Base-by-base conservation (phyloP, 2,329 filamentous ascomycete genomes). In the Alternaria brassicicola region DNA sequence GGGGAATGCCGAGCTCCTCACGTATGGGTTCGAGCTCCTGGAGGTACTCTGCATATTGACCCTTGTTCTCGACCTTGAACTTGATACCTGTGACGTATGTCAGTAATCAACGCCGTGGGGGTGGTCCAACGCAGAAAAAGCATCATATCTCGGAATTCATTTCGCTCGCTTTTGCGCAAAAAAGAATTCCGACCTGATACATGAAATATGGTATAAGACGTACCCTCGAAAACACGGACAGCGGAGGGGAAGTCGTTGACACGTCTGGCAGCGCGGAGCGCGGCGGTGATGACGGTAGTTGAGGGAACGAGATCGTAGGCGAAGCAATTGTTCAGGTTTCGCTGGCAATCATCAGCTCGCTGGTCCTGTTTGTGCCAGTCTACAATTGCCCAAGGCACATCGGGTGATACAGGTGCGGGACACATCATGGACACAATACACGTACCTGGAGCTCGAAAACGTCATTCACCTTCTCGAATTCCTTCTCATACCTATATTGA, bases 251-350 rank as follows among this genome's bases (percentile, higher is more conserved):
- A 98, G 85, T 99, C 95, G 82, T 99, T 97, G 78, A 99, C 95
- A 80, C 95, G 88, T 80, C 95, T 87, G 70, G 95, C 95, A 73
- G 95, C 95, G 82, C 90, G 93, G 74, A 99, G 88, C 66, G 95
- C 95, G 74, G 95, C 93, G 74, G 87, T 88, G 80, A 97, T 87
- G 78, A 99, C 95, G 71, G 91, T 88, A 66, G 94, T 89, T 42
- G 94, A 95, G 76, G 96, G 95, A 69, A 99, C 95, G 76, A 99
- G 90, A 89, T 99, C 95, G 89, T 99, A 99, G 78, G 95, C 95
- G 83, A 99, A 99, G 79, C 93, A 94, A 85, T 99, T 99, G 89
- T 99, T 99, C 78, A 97, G 86, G 85, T 97, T 97, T 81, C 93
- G 91, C 87, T 93, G 77, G 66, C 15, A 21, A 17, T 19, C 47